These are phyloP conservation scores for Cryptococcus sp. DNA, from an alignment of 1,284 basidiomycete species.

Conservation along the genomic window DNA sequence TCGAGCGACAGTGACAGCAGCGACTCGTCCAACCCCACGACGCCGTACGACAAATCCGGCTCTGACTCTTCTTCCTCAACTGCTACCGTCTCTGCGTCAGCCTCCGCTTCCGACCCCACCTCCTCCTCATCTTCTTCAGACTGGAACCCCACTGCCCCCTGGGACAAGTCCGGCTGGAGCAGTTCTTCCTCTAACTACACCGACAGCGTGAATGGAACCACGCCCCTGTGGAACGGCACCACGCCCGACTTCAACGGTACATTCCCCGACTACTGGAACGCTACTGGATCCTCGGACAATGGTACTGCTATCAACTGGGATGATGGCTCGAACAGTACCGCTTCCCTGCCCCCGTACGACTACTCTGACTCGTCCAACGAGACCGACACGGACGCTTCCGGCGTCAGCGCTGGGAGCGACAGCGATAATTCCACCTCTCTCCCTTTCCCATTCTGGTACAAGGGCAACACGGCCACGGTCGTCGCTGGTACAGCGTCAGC, in stretches of 20 bases:
- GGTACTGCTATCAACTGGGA: no score
- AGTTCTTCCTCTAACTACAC: constrained; percentile 1
- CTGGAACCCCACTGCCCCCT: constrained; percentile 2
- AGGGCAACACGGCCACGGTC: constrained; percentile 6
- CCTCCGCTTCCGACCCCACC: constrained; percentile 2
- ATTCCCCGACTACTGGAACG: not conserved
- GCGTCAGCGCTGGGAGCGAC: not conserved
- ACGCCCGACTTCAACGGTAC: constrained; percentile 2
- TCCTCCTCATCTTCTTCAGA: constrained; percentile 4
- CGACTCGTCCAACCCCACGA: constrained; percentile 4
- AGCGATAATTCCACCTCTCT: not conserved
- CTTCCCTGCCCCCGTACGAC: not conserved
- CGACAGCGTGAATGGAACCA: not conserved
- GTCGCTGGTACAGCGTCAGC: constrained; percentile 8
- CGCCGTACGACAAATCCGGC: constrained; percentile 8
- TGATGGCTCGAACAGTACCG: not conserved
- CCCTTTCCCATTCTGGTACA: constrained; percentile 21
- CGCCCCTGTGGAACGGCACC: not conserved
- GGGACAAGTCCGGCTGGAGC: constrained; percentile 1
- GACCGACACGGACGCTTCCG: constrained; percentile 1
- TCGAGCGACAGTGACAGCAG: constrained; percentile 1
- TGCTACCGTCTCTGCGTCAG: not conserved
- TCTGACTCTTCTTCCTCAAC: constrained; percentile 8
- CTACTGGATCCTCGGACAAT: no score
- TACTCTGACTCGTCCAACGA: not conserved